These are phyloP conservation scores for Apophysomyces sp. DNA, from an alignment of 371 early-diverging fungal genomes.

Conservation along the genomic window DNA sequence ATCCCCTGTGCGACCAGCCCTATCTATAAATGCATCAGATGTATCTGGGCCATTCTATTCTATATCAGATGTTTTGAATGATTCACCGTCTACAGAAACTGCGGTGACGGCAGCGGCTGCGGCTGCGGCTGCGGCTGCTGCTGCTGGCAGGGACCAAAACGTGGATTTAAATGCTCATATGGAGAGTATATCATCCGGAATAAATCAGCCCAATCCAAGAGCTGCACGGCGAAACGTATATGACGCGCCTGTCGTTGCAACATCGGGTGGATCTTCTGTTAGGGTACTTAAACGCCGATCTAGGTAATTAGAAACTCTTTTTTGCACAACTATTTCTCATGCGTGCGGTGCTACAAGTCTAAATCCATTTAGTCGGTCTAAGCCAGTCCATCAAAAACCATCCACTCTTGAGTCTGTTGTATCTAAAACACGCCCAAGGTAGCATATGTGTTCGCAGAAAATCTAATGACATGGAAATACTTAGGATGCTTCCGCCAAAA, in stretches of 20 bases:
- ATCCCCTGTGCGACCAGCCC: not conserved
- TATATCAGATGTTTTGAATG: constrained; percentile 47
- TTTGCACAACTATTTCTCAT: not conserved
- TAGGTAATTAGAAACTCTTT: constrained; percentile 21
- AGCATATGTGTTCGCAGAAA: constrained; percentile 1
- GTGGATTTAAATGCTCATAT: not conserved
- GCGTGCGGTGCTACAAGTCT: constrained; percentile 23
- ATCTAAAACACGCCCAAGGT: constrained; percentile 53
- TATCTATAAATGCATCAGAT: constrained; percentile 28
- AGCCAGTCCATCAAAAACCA: constrained; percentile 31
- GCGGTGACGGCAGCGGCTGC: constrained; percentile 14
- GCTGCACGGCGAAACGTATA: constrained; percentile 43
- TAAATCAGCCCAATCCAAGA: constrained; percentile 11
- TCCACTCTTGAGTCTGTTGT: constrained; percentile 45
- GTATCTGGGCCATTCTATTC: constrained; percentile 51
- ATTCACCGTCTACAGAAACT: constrained; percentile 16
- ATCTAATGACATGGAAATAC: not conserved
- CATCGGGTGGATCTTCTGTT: constrained; percentile 40
- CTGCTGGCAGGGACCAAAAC: constrained; percentile 11
- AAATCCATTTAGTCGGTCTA: constrained; percentile 37
- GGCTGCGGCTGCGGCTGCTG: constrained; percentile 17
- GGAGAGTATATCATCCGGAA: not conserved
- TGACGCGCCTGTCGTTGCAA: constrained; percentile 37
- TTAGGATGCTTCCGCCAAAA: constrained; percentile 52
- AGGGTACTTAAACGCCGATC: constrained; percentile 27